phyloP scores from a whole-genome alignment of 768 basidiomycete genomes.

The Tubosaeta brunneosetosa region DNA sequence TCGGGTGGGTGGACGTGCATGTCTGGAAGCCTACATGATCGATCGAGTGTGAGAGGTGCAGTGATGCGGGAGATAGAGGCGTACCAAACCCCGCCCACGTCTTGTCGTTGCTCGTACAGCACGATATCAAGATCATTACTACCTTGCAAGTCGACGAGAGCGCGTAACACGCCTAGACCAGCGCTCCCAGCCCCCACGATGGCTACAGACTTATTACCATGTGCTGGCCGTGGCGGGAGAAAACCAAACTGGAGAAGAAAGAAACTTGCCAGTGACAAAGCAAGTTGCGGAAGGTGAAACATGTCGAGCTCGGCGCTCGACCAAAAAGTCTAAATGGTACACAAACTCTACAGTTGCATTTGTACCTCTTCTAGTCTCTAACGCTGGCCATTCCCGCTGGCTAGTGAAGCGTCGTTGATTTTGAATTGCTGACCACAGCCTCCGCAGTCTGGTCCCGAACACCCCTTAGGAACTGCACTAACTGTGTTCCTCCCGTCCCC shows the following conservation, averaged over 20 bases:
- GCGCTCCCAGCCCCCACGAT: constrained; percentile 57
- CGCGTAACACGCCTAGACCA: constrained; percentile 50
- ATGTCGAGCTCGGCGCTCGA: background rate
- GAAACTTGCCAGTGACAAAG: constrained; percentile 9
- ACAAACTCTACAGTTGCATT: too few relatives aligned
- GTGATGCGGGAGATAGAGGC: constrained; percentile 5
- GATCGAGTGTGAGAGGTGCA: background rate
- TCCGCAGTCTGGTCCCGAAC: constrained; percentile 63
- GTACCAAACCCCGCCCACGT: constrained; percentile 57
- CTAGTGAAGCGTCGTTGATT: background rate
- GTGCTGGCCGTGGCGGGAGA: background rate
- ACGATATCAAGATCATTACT: constrained; percentile 41
- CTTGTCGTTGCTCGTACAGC: constrained; percentile 48
- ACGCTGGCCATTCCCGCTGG: background rate
- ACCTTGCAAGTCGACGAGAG: constrained; percentile 43
- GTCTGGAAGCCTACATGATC: constrained; percentile 32
- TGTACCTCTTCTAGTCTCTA: background rate
- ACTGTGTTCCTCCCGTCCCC: constrained; percentile 77
- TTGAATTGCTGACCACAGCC: constrained; percentile 25
- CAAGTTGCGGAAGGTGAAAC: constrained; percentile 7
- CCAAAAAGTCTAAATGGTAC: too few relatives aligned
- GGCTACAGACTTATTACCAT: constrained; percentile 42
- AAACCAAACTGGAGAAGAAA: constrained; percentile 1
- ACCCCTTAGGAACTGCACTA: constrained; percentile 72
- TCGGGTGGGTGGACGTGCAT: constrained; percentile 35